phyloP scores from a whole-genome alignment of 2,329 filamentous ascomycete genomes.

The Aspergillus latus region DNA sequence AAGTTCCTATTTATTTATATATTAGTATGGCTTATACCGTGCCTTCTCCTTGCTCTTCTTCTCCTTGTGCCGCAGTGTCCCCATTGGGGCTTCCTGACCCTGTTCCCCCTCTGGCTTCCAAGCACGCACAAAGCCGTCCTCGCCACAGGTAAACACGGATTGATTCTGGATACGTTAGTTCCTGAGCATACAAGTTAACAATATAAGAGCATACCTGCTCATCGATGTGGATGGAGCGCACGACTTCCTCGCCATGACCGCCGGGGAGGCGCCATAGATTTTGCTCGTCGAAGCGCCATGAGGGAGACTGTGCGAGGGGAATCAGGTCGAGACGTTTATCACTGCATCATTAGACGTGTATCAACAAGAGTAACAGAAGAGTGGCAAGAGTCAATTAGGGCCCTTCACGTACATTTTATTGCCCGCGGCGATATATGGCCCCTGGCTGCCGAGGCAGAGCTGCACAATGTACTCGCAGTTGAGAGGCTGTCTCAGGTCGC shows the following conservation, averaged over 20 bases:
- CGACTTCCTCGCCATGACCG: conserved; percentile 51
- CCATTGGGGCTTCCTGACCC: conserved; percentile 21
- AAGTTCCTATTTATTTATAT: not conserved
- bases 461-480: conserved; percentile 61
- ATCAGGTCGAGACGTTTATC: conserved; percentile 45
- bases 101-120: conserved; percentile 31
- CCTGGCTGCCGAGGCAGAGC: conserved; percentile 47
- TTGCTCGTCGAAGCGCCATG: conserved; percentile 42
- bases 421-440: conserved; percentile 49
- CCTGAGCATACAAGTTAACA: not conserved
- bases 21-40: conserved; percentile 40
- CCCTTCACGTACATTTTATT: conserved; percentile 48
- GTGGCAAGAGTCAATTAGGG: not conserved
- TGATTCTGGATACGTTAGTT: conserved; percentile 29
- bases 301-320: conserved; percentile 35
- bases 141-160: conserved; percentile 47
- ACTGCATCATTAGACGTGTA: conserved; percentile 25
- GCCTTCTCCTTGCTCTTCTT: conserved; percentile 37
- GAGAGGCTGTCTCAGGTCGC: conserved; percentile 57
- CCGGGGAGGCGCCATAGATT: conserved; percentile 45
- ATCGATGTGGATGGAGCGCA: conserved; percentile 48
- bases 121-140: conserved; percentile 45
- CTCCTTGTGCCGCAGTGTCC: conserved; percentile 32
- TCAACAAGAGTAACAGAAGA: not conserved
- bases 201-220: conserved; percentile 36